Conservation (phyloP, 768 basidiomycete genomes). For the Mycena amicta region DNA sequence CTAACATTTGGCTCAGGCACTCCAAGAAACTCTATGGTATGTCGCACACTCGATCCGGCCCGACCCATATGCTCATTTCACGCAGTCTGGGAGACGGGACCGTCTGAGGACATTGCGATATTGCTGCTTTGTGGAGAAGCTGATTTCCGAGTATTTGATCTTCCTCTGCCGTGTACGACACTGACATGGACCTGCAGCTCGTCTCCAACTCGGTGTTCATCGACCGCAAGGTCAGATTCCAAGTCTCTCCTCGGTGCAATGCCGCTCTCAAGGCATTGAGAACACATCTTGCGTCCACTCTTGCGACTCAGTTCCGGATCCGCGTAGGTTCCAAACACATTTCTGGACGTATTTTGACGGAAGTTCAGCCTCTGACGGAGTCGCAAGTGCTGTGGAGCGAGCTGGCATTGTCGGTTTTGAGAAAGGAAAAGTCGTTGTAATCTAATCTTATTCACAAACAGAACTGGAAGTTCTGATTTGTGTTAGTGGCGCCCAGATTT, state of each 20-base stretch:
- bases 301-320: constrained; percentile 69
- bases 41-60: background rate
- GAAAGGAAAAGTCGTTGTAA: constrained; percentile 49
- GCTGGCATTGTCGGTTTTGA: constrained; percentile 62
- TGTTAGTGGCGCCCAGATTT: too few relatives aligned
- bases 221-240: constrained; percentile 85
- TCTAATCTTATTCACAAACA: background rate
- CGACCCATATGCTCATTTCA: background rate
- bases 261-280: constrained; percentile 83
- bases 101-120: constrained; percentile 81
- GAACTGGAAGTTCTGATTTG: too few relatives aligned
- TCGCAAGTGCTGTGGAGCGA: constrained; percentile 75
- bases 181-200: too few relatives aligned
- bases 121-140: constrained; percentile 86
- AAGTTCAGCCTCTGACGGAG: constrained; percentile 46
- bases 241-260: constrained; percentile 66
- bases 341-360: background rate
- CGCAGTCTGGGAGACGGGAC: constrained; percentile 81
- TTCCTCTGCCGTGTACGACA: too few relatives aligned
- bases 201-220: constrained; percentile 70
- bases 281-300: constrained; percentile 54
- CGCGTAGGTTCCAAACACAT: constrained; percentile 23
- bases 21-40: constrained; percentile 82
- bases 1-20: constrained; percentile 59
- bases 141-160: too few relatives aligned